A percentile compares a stretch with the other conserved stretches of the same genome.
These are phyloP conservation scores for Phlegmacium glaucopus DNA, from an alignment of 768 basidiomycete species.

Conservation along the genomic window DNA sequence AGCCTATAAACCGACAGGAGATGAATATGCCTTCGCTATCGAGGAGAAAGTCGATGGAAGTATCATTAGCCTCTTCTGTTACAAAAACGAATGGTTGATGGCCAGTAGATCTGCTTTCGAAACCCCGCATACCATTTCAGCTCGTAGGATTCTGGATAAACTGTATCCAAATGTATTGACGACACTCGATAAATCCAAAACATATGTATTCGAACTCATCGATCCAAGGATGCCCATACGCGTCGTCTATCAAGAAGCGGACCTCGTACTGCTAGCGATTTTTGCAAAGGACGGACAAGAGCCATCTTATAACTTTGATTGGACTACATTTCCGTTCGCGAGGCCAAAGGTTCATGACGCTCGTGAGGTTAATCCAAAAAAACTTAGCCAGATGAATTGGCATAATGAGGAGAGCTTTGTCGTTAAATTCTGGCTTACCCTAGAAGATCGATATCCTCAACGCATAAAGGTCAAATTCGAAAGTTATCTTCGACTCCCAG, in stretches of 20 bases:
- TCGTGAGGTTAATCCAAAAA: slow-evolving; percentile 3
- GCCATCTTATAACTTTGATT: slow-evolving; percentile 11
- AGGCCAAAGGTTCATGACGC: slow-evolving; percentile 11
- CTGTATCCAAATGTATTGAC: slow-evolving; percentile 15
- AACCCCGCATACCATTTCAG: slow-evolving; percentile 14
- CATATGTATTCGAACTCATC: slow-evolving; percentile 23
- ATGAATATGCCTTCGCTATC: slow-evolving; percentile 16
- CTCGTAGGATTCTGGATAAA: slow-evolving; percentile 16
- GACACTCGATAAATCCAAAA: slow-evolving; percentile 14
- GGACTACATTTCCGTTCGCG: slow-evolving; percentile 16
- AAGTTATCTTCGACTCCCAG: slow-evolving; percentile 14
- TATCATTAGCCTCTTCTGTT: slow-evolving; percentile 21
- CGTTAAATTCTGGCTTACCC: slow-evolving; percentile 19
- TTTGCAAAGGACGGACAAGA: slow-evolving; percentile 17
- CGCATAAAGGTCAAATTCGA: slow-evolving; percentile 24
- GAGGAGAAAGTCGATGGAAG: slow-evolving; percentile 25
- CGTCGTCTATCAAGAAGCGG: slow-evolving; percentile 12
- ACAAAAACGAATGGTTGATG: slow-evolving; percentile 13
- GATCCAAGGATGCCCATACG: slow-evolving; percentile 19
- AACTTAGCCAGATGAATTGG: slow-evolving; percentile 14
- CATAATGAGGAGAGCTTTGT: slow-evolving; percentile 25
- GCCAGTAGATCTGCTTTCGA: slow-evolving; percentile 16
- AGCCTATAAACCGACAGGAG: slow-evolving; percentile 19
- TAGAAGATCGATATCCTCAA: slow-evolving; percentile 17
- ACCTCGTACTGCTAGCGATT: slow-evolving; percentile 19